Conservation (phyloP, 2,329 filamentous ascomycete genomes). For the Aspergillus uvarum region DNA sequence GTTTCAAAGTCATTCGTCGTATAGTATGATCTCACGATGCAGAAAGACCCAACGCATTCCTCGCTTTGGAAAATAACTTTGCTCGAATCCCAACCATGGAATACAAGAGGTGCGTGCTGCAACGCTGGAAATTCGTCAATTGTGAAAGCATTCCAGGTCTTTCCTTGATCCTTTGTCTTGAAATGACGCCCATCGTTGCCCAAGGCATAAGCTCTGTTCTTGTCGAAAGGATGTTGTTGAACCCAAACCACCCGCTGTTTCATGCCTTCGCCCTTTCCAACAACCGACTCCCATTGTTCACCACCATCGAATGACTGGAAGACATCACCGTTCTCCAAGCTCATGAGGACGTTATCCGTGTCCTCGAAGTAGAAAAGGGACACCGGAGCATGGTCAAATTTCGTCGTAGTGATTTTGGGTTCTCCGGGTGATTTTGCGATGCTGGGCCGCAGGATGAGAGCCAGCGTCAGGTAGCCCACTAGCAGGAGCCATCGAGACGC, state of each 20-base stretch:
- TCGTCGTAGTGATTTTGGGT: constrained; percentile 64
- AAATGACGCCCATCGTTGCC: constrained; percentile 71
- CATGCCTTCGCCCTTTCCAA: constrained; percentile 59
- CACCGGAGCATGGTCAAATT: constrained; percentile 65
- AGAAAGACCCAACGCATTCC: constrained; percentile 64
- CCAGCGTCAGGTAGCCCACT: constrained; percentile 54
- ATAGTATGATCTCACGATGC: constrained; percentile 65
- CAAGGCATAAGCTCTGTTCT: constrained; percentile 75
- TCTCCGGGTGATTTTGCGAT: constrained; percentile 57
- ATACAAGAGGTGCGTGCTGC: constrained; percentile 40
- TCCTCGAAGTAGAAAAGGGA: constrained; percentile 89
- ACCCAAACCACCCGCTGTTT: constrained; percentile 56
- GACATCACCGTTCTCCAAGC: constrained; percentile 62
- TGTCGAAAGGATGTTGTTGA: constrained; percentile 74
- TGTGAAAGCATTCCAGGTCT: constrained; percentile 75
- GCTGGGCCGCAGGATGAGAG: constrained; percentile 39
- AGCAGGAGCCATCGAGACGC: constrained; percentile 48
- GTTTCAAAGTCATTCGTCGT: constrained; percentile 82
- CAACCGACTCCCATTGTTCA: constrained; percentile 67
- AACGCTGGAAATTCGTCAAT: constrained; percentile 47
- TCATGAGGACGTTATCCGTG: constrained; percentile 76
- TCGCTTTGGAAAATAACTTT: constrained; percentile 83
- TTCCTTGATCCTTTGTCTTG: constrained; percentile 77
- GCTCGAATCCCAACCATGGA: constrained; percentile 79
- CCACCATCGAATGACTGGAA: constrained; percentile 82